phyloP scores from a whole-genome alignment of 2,329 filamentous ascomycete species.

The Aspergillus pseudonomiae region DNA sequence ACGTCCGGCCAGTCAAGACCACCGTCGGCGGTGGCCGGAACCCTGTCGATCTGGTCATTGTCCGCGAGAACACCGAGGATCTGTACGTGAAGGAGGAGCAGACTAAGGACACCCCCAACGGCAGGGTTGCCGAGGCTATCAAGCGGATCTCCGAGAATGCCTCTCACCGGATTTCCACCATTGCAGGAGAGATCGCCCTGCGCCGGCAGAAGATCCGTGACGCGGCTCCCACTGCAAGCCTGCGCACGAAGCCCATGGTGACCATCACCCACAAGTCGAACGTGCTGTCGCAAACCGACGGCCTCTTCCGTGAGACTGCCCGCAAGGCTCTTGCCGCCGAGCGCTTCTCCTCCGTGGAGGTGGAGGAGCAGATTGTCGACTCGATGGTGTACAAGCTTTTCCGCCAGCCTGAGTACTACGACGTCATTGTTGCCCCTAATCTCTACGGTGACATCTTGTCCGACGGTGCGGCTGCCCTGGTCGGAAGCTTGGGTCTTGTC shows the following conservation, averaged over 20 bases:
- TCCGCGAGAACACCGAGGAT: slow-evolving; percentile 98
- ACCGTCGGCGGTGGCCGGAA: slow-evolving; percentile 55
- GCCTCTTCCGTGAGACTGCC: slow-evolving; percentile 83
- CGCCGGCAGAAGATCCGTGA: slow-evolving; percentile 80
- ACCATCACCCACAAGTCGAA: slow-evolving; percentile 99
- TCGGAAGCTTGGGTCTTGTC: slow-evolving; percentile 88
- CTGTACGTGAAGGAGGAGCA: slow-evolving; percentile 96
- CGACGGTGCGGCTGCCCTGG: slow-evolving; percentile 90
- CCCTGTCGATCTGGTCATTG: slow-evolving; percentile 94
- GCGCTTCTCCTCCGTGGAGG: slow-evolving; percentile 65
- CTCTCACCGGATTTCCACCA: slow-evolving; percentile 81
- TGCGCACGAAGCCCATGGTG: slow-evolving; percentile 71
- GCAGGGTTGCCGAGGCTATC: slow-evolving; percentile 93
- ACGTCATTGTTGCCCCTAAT: slow-evolving; percentile 97
- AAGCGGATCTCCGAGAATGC: slow-evolving; percentile 93
- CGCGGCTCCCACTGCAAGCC: slow-evolving; percentile 47
- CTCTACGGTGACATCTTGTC: slow-evolving; percentile 97
- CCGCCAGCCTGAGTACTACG: slow-evolving; percentile 91
- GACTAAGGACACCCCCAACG: slow-evolving; percentile 70
- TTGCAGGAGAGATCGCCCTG: slow-evolving; percentile 92
- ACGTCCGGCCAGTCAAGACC: slow-evolving; percentile 93
- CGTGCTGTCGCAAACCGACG: slow-evolving; percentile 93
- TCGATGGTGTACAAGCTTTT: slow-evolving; percentile 99
- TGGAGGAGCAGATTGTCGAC: slow-evolving; percentile 99
- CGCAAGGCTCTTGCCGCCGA: slow-evolving; percentile 70